These are phyloP conservation scores for Hymenoscyphus salicellus DNA, from an alignment of 2,329 filamentous ascomycete species.

Conservation along the genomic window DNA sequence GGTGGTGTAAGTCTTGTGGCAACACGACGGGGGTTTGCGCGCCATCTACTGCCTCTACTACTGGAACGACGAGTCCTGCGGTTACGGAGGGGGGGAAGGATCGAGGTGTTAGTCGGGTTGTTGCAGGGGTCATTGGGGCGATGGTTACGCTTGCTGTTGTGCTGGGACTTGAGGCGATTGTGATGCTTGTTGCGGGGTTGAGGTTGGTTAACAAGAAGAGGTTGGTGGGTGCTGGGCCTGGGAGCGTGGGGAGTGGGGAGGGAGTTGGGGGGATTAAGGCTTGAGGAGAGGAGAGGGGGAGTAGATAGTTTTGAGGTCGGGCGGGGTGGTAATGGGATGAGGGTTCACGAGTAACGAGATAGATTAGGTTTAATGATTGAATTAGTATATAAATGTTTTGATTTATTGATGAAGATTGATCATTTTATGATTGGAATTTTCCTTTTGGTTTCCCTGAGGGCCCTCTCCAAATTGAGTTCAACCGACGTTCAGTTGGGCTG, in stretches of 20 bases:
- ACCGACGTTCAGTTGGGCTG: too few species aligned
- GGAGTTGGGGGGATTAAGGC: background rate
- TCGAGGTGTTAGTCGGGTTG: conserved; percentile 57
- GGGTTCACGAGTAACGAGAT: too few species aligned
- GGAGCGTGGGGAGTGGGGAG: background rate
- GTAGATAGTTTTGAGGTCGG: too few species aligned
- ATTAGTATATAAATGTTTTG: too few species aligned
- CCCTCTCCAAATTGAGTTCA: too few species aligned
- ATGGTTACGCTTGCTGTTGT: conserved; percentile 65
- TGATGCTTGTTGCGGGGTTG: conserved; percentile 55
- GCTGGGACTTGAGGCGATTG: conserved; percentile 52
- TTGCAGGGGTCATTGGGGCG: conserved; percentile 79
- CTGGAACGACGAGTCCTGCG: conserved; percentile 29
- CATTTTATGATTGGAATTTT: too few species aligned
- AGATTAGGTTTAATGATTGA: too few species aligned
- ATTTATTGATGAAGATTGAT: too few species aligned
- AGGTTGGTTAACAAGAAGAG: conserved; percentile 56
- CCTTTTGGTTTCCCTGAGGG: too few species aligned
- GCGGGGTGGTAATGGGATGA: too few species aligned
- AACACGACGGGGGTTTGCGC: conserved; percentile 68
- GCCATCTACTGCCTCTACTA: conserved; percentile 37
- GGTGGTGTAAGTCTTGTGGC: conserved; percentile 76
- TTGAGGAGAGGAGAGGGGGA: background rate
- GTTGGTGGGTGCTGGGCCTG: conserved; percentile 31
- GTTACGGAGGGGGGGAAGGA: conserved; percentile 22